Evolutionary conservation across 2,329 filamentous ascomycete species (phyloP).

Genomic region (Cytospora schulzeri): DNA sequence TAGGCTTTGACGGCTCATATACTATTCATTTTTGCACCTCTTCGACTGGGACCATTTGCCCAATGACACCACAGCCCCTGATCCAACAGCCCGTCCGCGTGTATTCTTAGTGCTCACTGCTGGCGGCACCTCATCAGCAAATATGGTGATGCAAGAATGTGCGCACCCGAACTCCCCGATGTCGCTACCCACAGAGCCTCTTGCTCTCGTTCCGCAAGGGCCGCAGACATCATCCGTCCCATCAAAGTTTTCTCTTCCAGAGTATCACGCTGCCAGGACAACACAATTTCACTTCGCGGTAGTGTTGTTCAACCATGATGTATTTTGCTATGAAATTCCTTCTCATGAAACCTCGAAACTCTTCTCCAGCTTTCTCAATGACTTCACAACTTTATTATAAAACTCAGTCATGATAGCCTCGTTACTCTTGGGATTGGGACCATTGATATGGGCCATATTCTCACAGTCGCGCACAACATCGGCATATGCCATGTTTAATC

Average conservation of each 20-base stretch:
- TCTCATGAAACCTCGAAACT: neutral
- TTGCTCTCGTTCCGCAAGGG: no score
- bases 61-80: no score
- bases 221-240: no score
- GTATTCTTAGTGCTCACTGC: no score
- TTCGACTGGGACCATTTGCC: no score
- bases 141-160: no score
- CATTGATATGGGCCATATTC: neutral
- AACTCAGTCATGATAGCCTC: neutral
- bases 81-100: neutral
- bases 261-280: neutral
- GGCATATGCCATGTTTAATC: neutral
- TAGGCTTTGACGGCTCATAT: neutral
- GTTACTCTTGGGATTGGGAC: no score
- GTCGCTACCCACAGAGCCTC: no score
- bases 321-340: neutral
- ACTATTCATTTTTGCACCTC: no score
- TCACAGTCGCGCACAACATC: neutral
- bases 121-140: no score
- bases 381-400: neutral
- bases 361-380: neutral
- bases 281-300: neutral
- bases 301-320: neutral
- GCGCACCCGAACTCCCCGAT: no score
- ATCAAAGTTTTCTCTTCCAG: no score